Percentiles rank a stretch among this genome's conserved stretches.
Evolutionary conservation across 768 basidiomycete species (phyloP).

Genomic region (Pisolithus orientalis): DNA sequence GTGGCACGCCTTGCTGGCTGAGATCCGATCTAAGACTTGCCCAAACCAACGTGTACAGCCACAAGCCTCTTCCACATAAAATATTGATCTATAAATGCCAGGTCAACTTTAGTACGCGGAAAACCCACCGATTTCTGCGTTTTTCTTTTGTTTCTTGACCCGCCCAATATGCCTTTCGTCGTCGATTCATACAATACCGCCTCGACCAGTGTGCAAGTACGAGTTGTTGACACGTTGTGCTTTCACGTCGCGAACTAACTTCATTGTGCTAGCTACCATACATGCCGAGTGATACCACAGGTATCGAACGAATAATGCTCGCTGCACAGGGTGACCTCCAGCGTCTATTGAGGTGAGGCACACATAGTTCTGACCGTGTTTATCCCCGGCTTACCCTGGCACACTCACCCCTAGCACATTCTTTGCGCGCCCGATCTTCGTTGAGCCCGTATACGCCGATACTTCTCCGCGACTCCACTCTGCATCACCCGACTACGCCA

Average conservation of each 20-base stretch:
- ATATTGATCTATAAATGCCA: too few species aligned
- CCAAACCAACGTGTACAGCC: too few species aligned
- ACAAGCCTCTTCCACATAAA: too few species aligned
- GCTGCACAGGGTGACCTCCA: slow-evolving; percentile 69
- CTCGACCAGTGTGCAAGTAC: slow-evolving; percentile 22
- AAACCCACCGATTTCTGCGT: too few species aligned
- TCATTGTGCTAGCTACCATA: slow-evolving; percentile 15
- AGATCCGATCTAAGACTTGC: too few species aligned
- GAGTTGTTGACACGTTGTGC: neutral
- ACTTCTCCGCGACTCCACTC: slow-evolving; percentile 28
- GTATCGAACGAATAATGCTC: slow-evolving; percentile 62
- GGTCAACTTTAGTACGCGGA: too few species aligned
- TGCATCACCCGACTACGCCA: slow-evolving; percentile 43
- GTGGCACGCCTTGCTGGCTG: too few species aligned
- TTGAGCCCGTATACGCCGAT: slow-evolving; percentile 51
- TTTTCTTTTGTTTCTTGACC: neutral
- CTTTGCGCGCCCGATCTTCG: slow-evolving; percentile 54
- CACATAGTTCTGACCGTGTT: neutral
- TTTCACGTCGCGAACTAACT: slow-evolving; percentile 1
- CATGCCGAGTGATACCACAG: slow-evolving; percentile 31
- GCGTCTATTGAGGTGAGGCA: slow-evolving; percentile 53
- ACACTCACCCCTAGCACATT: slow-evolving; percentile 42
- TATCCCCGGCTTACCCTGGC: neutral
- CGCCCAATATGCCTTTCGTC: slow-evolving; percentile 14
- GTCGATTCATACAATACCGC: slow-evolving; percentile 19